Conservation (phyloP, 345 rosid species). For the Barbarea vulgaris region DNA sequence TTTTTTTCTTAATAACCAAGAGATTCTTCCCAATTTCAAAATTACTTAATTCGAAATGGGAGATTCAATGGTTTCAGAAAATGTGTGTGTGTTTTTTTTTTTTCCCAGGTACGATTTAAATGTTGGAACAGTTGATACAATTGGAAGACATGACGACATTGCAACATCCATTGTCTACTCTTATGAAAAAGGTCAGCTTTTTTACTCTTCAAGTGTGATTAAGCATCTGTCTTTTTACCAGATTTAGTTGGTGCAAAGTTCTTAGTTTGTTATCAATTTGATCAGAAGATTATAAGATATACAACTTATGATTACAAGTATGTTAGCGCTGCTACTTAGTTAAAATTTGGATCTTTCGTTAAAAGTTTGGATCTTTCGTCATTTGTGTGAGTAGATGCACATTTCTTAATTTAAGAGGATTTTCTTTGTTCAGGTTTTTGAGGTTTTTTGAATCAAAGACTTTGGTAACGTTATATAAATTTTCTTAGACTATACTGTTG, state of each 20-base stretch:
- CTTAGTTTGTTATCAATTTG: neutral
- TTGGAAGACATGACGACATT: slow-evolving; percentile 76
- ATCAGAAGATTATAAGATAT: neutral
- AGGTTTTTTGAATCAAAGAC: slow-evolving; percentile 3
- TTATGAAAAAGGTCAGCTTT: slow-evolving; percentile 59
- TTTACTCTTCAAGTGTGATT: neutral
- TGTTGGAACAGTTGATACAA: slow-evolving; percentile 43
- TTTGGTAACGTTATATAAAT: neutral
- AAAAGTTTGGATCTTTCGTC: neutral
- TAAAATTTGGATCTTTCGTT: neutral
- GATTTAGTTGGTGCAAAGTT: neutral
- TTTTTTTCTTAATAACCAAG: neutral
- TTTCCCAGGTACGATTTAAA: slow-evolving; percentile 79
- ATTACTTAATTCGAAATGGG: neutral
- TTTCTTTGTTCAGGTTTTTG: neutral
- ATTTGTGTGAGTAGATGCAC: neutral
- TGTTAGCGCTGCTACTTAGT: neutral
- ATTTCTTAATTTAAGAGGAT: neutral
- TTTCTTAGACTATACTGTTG: neutral
- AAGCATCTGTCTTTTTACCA: neutral
- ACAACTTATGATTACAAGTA: neutral
- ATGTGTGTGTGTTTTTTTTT: no score
- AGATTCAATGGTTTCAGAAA: neutral
- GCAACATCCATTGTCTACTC: slow-evolving; percentile 69
- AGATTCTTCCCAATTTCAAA: neutral